Evolutionary conservation across 2,329 filamentous ascomycete genomes (phyloP).

Genomic region (Trichoderma hamatum): DNA sequence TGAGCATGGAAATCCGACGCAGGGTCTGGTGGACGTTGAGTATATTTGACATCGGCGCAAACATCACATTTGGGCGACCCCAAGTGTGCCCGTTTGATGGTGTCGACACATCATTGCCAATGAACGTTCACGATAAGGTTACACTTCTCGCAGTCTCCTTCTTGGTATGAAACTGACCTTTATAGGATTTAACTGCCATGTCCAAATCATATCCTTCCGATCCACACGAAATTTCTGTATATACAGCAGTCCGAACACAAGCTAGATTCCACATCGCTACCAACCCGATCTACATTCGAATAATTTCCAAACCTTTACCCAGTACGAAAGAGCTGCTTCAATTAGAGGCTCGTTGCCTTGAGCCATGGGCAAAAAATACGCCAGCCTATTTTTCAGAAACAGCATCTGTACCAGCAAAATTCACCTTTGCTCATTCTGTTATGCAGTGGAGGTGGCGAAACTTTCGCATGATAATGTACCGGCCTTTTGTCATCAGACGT

Average conservation of each 20-base stretch:
- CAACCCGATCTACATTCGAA: slow-evolving; percentile 48
- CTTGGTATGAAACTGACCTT: not conserved
- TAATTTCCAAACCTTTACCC: slow-evolving; percentile 50
- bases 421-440: slow-evolving; percentile 45
- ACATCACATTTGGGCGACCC: slow-evolving; percentile 52
- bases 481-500: slow-evolving; percentile 49
- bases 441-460: slow-evolving; percentile 50
- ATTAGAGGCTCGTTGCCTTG: slow-evolving; percentile 45
- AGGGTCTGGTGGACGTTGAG: slow-evolving; percentile 46
- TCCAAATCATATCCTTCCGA: slow-evolving; percentile 40
- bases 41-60: slow-evolving; percentile 51
- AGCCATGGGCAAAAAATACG: slow-evolving; percentile 43
- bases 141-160: not conserved
- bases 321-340: slow-evolving; percentile 45
- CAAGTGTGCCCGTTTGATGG: slow-evolving; percentile 46
- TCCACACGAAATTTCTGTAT: slow-evolving; percentile 46
- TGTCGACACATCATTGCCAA: slow-evolving; percentile 47
- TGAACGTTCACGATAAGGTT: slow-evolving; percentile 50
- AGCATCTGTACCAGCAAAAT: slow-evolving; percentile 41
- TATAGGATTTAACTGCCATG: slow-evolving; percentile 40
- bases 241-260: slow-evolving; percentile 49
- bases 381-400: slow-evolving; percentile 43
- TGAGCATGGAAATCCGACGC: slow-evolving; percentile 42
- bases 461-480: slow-evolving; percentile 52
- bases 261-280: slow-evolving; percentile 50